Conservation (phyloP, 495 filamentous ascomycete species). For the Neurospora sp. region DNA sequence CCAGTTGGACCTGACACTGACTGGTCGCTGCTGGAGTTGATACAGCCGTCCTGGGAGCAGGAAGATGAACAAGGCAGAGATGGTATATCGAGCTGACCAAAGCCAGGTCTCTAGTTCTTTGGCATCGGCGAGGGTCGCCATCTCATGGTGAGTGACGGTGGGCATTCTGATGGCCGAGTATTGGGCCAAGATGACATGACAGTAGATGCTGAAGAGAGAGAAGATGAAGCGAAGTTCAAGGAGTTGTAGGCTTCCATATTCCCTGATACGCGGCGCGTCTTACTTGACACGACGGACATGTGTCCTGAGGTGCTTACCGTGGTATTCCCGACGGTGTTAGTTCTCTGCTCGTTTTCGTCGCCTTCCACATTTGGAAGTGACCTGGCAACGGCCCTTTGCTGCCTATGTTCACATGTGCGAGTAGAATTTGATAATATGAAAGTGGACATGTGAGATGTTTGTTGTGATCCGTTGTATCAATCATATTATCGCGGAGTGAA, state of each 20-base stretch:
- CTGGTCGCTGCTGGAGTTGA: not conserved
- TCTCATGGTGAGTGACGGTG: not conserved
- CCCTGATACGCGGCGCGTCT: not conserved
- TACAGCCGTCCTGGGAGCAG: slow-evolving; percentile 5
- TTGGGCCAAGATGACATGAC: not conserved
- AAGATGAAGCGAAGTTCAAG: not conserved
- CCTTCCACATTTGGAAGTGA: not conserved
- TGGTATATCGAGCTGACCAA: not conserved
- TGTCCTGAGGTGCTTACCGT: not conserved
- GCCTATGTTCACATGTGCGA: not conserved
- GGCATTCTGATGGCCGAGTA: not conserved
- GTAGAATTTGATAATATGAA: not conserved
- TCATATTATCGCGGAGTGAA: not conserved
- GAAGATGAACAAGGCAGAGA: slow-evolving; percentile 5
- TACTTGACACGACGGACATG: not conserved
- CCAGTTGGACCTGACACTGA: not conserved
- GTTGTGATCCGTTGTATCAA: not conserved
- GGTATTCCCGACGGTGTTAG: not conserved
- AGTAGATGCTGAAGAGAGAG: not conserved
- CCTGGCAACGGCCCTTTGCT: not conserved
- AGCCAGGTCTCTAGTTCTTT: not conserved
- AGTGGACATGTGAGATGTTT: not conserved
- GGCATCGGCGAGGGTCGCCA: not conserved
- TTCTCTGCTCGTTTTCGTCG: not conserved
- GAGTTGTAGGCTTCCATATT: not conserved